Percentiles rank a stretch among this genome's conserved stretches.
These are phyloP conservation scores for Kwoniella dendrophila DNA, from an alignment of 768 basidiomycete genomes.

Conservation along the genomic window DNA sequence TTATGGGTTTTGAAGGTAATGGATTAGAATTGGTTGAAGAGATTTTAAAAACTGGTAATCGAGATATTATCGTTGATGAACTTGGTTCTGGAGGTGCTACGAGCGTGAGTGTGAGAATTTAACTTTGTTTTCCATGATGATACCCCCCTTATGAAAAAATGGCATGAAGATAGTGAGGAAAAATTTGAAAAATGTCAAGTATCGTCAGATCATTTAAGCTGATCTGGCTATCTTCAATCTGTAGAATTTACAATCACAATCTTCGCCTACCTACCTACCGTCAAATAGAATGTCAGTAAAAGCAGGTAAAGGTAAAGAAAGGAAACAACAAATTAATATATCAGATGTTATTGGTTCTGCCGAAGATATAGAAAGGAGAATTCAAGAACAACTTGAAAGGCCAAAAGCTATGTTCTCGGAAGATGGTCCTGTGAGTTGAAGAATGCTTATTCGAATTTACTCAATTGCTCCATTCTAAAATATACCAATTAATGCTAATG, in stretches of 20 bases:
- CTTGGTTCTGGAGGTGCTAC: conserved; percentile 12
- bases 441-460: background rate
- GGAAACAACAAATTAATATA: conserved; percentile 37
- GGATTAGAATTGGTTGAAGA: conserved; percentile 76
- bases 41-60: conserved; percentile 65
- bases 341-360: conserved; percentile 43
- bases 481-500: too few species aligned
- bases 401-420: conserved; percentile 49
- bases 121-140: too few species aligned
- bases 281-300: conserved; percentile 25
- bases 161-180: too few species aligned
- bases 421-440: conserved; percentile 35
- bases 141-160: too few species aligned
- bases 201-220: too few species aligned
- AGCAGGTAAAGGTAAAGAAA: conserved; percentile 41
- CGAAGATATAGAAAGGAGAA: conserved; percentile 50
- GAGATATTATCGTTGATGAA: conserved; percentile 54
- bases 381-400: conserved; percentile 52
- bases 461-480: background rate
- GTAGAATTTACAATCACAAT: conserved; percentile 7
- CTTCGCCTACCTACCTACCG: conserved; percentile 15
- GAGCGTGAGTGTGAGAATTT: background rate
- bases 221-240: background rate
- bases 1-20: conserved; percentile 72
- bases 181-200: background rate